Evolutionary conservation across 345 rosid genomes (phyloP), one percentile per base, ranked within the genome.

Genomic region (Citrus reticulata): DNA sequence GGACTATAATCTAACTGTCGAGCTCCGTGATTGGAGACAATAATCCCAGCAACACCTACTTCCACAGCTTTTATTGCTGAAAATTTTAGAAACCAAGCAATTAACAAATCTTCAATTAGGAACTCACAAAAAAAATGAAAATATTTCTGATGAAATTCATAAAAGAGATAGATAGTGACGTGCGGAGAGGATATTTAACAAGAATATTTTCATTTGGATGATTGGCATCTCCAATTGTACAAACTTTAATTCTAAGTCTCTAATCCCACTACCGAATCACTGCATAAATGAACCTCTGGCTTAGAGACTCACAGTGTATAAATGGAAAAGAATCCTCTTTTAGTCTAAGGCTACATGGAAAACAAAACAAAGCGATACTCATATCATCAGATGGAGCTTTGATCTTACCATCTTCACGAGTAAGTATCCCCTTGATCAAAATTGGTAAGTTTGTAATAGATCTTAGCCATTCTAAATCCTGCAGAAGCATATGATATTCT

Each of bases 1-100:
- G 96, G 96, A 57, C 86, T 76, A 68, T 89, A 90, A 70, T 92
- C 91, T 4, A 93, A 91, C 80, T 92, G 96, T 6, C 98, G 95
- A 81, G 81, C 96, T 70, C 95, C 98, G 49, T 93, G 98, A 80
- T 93, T 93, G 1, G 96, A 93, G 83, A 92, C 95, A 1, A 93
- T 79, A 78, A 93, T 90, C 72, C 98, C 98, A 63, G 86, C 90
- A 73, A 81, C 84, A 49, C 96, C 92, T 3, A 80, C 87, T 85
- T 93, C 93, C 80, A 89, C 84, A 22, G 96, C 95, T 78, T 88
- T 90, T 34, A 84, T 83, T 74, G 95, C 96, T 93, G 93, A 79
- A 68, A 83, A 72, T 68, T 20, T 4, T 40, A 74, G 77, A 71
- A 68, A 73, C 40, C 55, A 72, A 17, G 20, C 16, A 64, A 64